Base-by-base conservation (phyloP, 1,284 basidiomycete species). In the Ganoderma lucidum region DNA sequence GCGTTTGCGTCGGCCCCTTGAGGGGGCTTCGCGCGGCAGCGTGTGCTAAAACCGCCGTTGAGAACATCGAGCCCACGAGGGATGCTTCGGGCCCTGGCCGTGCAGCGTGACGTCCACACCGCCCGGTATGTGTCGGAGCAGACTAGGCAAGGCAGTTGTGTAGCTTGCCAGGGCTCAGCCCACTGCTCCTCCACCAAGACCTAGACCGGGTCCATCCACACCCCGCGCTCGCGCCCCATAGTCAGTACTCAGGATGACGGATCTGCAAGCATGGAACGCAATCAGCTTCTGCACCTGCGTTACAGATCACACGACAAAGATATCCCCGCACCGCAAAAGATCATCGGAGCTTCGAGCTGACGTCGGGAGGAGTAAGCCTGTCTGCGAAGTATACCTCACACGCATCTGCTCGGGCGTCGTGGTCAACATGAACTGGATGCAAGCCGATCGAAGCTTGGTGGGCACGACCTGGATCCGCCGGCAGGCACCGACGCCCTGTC, bases 371-470 rank as follows among this genome's bases (percentile, higher is more conserved):
- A 35, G 32, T 56, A 56, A 56, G 19, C 8, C 53, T 56, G 53
- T 56, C 53, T 56, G 30, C 53, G 17, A 35, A 56, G 17, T 53
- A 56, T 56, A 56, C 53, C 32, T 32, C 30, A 56, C 17, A 56
- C 53, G 32, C 53, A 56, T 56, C 30, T 30, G 6, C 53, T 56
- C 53, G 53, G 53, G 30, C 48, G 48, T 53, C 48, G 48, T 53
- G 48, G 48, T 14, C 48, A 6, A 28, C 48, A 14, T 23, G 23
- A 41, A 35, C 35, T 35, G 35, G 8, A 41, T 41, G 17, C 2
- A 19, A 19, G 42, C 42, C 42, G 42, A 44, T 19, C 17, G 42
- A 44, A 44, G 2, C 42, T 19, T 44, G 39, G 6, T 14, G 39
- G 15, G 17, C 15, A 19, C 32, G 17, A 55, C 28, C 35, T 30